Conservation (phyloP, 768 basidiomycete genomes). For the Hygrophoropsis aurantiaca region DNA sequence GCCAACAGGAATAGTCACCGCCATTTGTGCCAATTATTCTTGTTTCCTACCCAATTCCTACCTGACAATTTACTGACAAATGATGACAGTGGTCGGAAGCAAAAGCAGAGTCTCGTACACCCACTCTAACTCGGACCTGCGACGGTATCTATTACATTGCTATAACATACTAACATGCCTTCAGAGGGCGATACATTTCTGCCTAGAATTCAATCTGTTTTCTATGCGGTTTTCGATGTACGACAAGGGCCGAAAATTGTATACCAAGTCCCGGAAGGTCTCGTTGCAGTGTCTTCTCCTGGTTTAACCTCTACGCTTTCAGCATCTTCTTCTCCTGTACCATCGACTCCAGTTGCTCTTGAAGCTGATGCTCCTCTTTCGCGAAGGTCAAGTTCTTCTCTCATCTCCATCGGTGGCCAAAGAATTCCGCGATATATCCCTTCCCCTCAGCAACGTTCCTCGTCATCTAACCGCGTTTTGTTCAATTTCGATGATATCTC, state of each 20-base stretch:
- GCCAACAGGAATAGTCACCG: slow-evolving; percentile 25
- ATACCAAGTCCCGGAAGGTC: slow-evolving; percentile 91
- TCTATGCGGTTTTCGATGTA: slow-evolving; percentile 92
- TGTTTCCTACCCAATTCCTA: too few species aligned
- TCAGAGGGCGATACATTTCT: slow-evolving; percentile 67
- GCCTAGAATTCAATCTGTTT: slow-evolving; percentile 80
- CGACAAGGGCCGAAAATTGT: slow-evolving; percentile 85
- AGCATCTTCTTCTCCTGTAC: slow-evolving; percentile 33
- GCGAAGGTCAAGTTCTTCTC: slow-evolving; percentile 51
- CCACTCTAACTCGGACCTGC: too few species aligned
- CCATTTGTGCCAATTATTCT: too few species aligned
- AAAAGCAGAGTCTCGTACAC: too few species aligned
- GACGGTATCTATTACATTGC: too few species aligned
- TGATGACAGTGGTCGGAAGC: too few species aligned
- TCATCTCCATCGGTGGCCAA: slow-evolving; percentile 47
- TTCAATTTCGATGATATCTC: slow-evolving; percentile 92
- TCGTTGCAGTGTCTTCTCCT: slow-evolving; percentile 55
- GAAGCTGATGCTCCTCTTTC: slow-evolving; percentile 39
- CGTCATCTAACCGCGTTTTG: slow-evolving; percentile 53
- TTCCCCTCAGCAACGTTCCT: slow-evolving; percentile 46
- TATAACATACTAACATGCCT: slow-evolving; percentile 30
- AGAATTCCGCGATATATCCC: slow-evolving; percentile 43
- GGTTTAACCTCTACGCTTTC: slow-evolving; percentile 28
- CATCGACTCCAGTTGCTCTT: slow-evolving; percentile 26
- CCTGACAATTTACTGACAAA: too few species aligned